Conservation (phyloP, 345 rosid species). For the sweet orange (Citrus sinensis) region DVS_A1.0 CM039162.1:447501-448000, state of each 20-base stretch:
- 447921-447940: too few species aligned
- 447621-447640: neutral
- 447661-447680: neutral
- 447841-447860: neutral
- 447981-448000: too few species aligned
- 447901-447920: too few species aligned
- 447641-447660: neutral
- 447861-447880: neutral
- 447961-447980: too few species aligned
- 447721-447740: neutral
- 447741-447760: neutral
- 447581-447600: neutral
- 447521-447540: too few species aligned
- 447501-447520: too few species aligned
- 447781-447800: neutral
- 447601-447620: neutral
- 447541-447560: too few species aligned
- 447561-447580: too few species aligned
- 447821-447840: neutral
- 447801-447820: too few species aligned
- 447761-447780: conserved; percentile 4
- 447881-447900: neutral
- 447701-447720: neutral
- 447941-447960: too few species aligned
- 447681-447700: neutral